A percentile compares a stretch with the other conserved stretches of the same genome.
phyloP scores from a whole-genome alignment of 169 alveolate species.

The Eimeria tenella region DNA sequence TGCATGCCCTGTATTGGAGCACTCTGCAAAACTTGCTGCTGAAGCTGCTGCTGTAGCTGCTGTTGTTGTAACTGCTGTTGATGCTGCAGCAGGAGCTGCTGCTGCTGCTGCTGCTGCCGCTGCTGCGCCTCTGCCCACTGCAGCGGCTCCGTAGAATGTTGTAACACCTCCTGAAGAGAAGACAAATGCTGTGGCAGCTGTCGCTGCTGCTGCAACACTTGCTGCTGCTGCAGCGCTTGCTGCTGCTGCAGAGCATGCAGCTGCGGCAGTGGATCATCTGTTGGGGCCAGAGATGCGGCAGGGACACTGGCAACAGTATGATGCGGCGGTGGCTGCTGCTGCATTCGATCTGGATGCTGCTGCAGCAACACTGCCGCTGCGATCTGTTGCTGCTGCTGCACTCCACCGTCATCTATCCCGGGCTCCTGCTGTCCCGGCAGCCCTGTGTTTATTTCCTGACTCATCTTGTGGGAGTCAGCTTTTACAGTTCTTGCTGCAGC shows the following conservation, averaged over 20 bases:
- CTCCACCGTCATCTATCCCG: not conserved
- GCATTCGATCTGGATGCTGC: conserved; percentile 33
- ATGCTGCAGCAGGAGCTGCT: conserved; percentile 28
- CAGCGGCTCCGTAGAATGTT: not conserved
- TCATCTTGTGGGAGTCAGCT: not conserved
- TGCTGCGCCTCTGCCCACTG: not conserved
- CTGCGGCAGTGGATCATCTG: conserved; percentile 13
- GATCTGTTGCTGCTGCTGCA: conserved; percentile 24
- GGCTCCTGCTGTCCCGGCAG: conserved; percentile 4
- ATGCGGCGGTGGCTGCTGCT: conserved; percentile 31
- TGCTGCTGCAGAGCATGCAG: conserved; percentile 35
- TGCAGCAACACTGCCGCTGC: conserved; percentile 39
- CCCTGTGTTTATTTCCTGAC: not conserved
- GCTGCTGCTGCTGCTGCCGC: conserved; percentile 13
- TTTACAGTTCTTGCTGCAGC: not conserved
- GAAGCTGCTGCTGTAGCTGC: conserved; percentile 1
- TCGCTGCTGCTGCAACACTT: not conserved
- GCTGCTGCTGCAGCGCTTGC: conserved; percentile 42
- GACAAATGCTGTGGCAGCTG: not conserved
- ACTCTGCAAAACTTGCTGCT: conserved; percentile 9
- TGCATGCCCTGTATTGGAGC: not conserved
- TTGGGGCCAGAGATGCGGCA: not conserved
- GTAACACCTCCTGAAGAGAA: not conserved
- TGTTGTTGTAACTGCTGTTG: conserved; percentile 15
- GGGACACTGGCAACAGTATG: not conserved